A percentile compares a stretch with the other conserved stretches of the same genome.
Evolutionary conservation across 176 grass and related monocot genomes (phyloP).

Genomic region (Phragmites australis): DNA sequence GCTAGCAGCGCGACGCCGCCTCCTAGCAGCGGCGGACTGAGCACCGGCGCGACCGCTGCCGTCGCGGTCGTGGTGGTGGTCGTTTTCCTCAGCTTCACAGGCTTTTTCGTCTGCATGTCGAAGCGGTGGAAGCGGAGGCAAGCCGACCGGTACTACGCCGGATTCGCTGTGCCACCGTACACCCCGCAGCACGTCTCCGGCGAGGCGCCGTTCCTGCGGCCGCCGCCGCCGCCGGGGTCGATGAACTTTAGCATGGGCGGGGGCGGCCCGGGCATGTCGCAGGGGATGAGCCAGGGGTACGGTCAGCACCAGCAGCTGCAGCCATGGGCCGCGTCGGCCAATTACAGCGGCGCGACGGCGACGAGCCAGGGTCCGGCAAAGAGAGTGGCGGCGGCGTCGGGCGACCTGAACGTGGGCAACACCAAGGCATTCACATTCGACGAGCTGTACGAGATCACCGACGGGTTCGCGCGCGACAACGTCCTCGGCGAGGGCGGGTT

Average conservation of each 20-base stretch:
- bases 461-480: constrained; percentile 69
- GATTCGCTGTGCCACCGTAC: constrained; percentile 54
- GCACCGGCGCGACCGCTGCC: constrained; percentile 40
- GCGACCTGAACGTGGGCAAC: constrained; percentile 58
- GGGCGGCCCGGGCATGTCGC: constrained; percentile 20
- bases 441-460: constrained; percentile 75
- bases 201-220: constrained; percentile 62
- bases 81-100: constrained; percentile 48
- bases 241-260: constrained; percentile 49
- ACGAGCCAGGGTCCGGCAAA: constrained; percentile 43
- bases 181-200: constrained; percentile 65
- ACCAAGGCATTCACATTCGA: constrained; percentile 73
- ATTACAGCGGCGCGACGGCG: constrained; percentile 46
- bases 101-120: constrained; percentile 53
- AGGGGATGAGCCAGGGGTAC: constrained; percentile 27
- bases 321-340: constrained; percentile 19
- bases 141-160: constrained; percentile 52
- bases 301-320: constrained; percentile 1
- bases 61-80: constrained; percentile 51
- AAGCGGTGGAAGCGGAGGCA: constrained; percentile 52
- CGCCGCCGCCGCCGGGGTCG: constrained; percentile 40
- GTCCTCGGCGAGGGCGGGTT: constrained; percentile 90
- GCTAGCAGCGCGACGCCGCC: not conserved
- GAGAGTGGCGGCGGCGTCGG: constrained; percentile 34
- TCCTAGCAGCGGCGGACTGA: constrained; percentile 38